Percentiles rank a stretch among this genome's conserved stretches.
These are phyloP conservation scores for Colletotrichum orchidophilum DNA, from an alignment of 2,329 filamentous ascomycete species.

Conservation along the genomic window DNA sequence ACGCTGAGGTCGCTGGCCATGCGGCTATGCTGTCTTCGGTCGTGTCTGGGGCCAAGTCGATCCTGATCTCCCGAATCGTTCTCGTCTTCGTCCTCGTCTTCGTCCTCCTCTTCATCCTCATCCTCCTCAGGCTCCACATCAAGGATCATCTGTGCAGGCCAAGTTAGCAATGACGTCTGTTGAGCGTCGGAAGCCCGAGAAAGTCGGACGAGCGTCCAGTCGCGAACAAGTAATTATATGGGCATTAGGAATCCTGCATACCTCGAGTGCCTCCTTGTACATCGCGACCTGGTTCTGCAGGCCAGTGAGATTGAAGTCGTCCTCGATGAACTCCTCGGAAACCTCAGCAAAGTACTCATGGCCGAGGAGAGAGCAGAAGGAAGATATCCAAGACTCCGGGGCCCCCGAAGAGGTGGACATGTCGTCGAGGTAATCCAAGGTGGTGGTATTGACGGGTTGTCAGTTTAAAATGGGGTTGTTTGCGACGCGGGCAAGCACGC, in stretches of 20 bases:
- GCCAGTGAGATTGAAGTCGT: slow-evolving; percentile 98
- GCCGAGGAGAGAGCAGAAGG: slow-evolving; percentile 93
- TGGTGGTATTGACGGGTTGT: slow-evolving; percentile 36
- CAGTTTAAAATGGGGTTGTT: slow-evolving; percentile 8
- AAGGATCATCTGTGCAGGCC: slow-evolving; percentile 80
- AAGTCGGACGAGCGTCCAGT: not conserved
- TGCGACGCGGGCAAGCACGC: slow-evolving; percentile 14
- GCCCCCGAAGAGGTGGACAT: slow-evolving; percentile 71
- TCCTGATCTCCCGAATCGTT: slow-evolving; percentile 75
- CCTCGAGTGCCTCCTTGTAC: slow-evolving; percentile 98
- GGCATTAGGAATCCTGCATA: slow-evolving; percentile 41
- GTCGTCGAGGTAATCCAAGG: slow-evolving; percentile 31
- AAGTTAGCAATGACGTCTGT: slow-evolving; percentile 32
- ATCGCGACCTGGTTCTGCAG: slow-evolving; percentile 95
- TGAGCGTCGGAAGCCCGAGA: not conserved
- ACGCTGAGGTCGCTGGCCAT: slow-evolving; percentile 94
- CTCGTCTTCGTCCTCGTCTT: slow-evolving; percentile 77
- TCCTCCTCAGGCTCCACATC: slow-evolving; percentile 97
- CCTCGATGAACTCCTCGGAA: slow-evolving; percentile 98
- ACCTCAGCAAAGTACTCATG: slow-evolving; percentile 99
- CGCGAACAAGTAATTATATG: not conserved
- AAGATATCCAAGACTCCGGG: slow-evolving; percentile 95
- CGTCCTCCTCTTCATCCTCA: slow-evolving; percentile 85
- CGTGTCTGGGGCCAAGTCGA: slow-evolving; percentile 57
- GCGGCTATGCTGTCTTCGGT: slow-evolving; percentile 81